These are phyloP conservation scores for Phytopythium chamaehyphon DNA, from an alignment of 352 stramenopile genomes.

Conservation along the genomic window DNA sequence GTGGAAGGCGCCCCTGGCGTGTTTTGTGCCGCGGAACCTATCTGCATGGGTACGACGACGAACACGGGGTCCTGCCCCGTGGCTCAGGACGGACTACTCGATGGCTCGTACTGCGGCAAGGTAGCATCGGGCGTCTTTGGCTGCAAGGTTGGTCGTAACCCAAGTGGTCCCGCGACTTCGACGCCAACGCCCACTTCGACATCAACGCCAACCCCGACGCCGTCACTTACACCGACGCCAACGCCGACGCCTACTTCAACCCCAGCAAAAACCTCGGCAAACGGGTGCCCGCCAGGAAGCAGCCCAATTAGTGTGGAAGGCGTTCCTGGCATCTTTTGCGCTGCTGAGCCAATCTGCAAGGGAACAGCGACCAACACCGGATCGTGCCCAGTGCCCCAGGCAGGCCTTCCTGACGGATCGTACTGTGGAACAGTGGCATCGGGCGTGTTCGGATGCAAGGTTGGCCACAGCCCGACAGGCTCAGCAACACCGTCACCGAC, in stretches of 20 bases:
- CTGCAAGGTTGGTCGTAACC: slow-evolving; percentile 15
- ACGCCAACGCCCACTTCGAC: neutral
- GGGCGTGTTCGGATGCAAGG: slow-evolving; percentile 15
- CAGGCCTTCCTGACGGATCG: slow-evolving; percentile 21
- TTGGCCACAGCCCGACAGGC: no score
- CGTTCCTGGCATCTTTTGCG: neutral
- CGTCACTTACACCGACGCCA: neutral
- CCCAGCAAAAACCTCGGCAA: neutral
- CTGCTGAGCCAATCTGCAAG: slow-evolving; percentile 20
- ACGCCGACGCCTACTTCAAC: slow-evolving; percentile 2
- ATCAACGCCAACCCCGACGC: slow-evolving; percentile 2
- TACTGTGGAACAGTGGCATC: slow-evolving; percentile 29
- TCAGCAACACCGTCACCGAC: no score
- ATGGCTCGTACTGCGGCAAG: slow-evolving; percentile 29
- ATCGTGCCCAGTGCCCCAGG: slow-evolving; percentile 15
- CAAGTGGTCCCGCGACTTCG: neutral
- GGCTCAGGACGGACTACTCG: slow-evolving; percentile 17
- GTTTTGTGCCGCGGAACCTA: slow-evolving; percentile 12
- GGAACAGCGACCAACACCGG: slow-evolving; percentile 7
- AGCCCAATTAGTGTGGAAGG: slow-evolving; percentile 27
- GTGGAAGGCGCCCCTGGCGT: slow-evolving; percentile 13
- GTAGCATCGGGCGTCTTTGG: slow-evolving; percentile 30
- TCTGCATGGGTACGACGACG: slow-evolving; percentile 18
- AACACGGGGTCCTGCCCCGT: slow-evolving; percentile 15
- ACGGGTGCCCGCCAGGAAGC: neutral